Evolutionary conservation across 1,284 basidiomycete genomes (phyloP), one percentile per base, ranked within the genome.

Genomic region (Apiotrichum veenhuisii): DNA sequence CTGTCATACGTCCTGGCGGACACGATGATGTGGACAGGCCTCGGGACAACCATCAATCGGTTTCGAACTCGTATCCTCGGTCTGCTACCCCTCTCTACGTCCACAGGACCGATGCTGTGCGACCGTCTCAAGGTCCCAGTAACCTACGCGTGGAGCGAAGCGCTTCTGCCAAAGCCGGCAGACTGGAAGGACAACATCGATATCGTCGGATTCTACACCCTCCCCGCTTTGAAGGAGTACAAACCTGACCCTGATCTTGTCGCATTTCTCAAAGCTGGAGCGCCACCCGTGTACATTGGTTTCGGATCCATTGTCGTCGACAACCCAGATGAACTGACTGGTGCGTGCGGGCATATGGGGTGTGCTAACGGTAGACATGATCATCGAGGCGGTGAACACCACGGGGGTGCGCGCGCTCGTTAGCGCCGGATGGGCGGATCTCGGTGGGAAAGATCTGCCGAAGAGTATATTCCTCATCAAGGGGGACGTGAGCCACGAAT

Each of bases 71-170:
- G 30, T 7, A 74, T 79, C 1, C 77, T 87, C 1, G 80, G 80
- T 0, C 72, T 87, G 2, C 74, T 76, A 25, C 74, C 81, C 1
- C 75, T 86, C 4, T 78, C 77, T 1, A 50, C 81, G 15, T 73
- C 77, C 10, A 78, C 81, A 3, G 84, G 84, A 1, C 80, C 84
- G 4, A 80, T 82, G 34, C 70, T 84, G 25, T 64, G 82, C 2
- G 84, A 86, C 58, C 77, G 81, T 27, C 72, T 85, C 47, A 83
- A 83, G 58, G 74, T 86, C 11, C 86, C 86, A 9, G 86, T 83
- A 80, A 84, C 85, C 18, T 87, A 86, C 66, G 85, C 84, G 63
- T 85, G 86, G 79, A 84, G 82, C 55, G 81, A 83, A 3, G 79
- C 81, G 3, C 65, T 87, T 26, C 83, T 87, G 0, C 82, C 83